phyloP scores from a whole-genome alignment of 371 early-diverging fungal species.

The Amoeboaphelidium protococcarum region DNA sequence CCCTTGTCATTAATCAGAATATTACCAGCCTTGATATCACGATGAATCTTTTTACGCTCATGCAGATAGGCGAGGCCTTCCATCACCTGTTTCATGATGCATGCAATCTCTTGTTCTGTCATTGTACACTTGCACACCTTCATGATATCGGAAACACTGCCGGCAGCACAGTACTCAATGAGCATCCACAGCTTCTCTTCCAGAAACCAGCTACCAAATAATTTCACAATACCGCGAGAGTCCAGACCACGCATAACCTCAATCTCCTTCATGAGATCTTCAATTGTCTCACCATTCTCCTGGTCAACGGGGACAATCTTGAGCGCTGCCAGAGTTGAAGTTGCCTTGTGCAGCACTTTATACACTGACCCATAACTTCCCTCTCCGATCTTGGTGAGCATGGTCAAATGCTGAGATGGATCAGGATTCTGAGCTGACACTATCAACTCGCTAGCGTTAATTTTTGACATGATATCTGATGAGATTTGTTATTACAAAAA shows the following conservation, averaged over 20 bases:
- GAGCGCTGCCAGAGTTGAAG: conserved; percentile 22
- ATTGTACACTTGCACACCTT: neutral
- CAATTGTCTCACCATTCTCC: too few relatives aligned
- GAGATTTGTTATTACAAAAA: too few relatives aligned
- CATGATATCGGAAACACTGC: conserved; percentile 1
- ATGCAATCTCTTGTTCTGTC: neutral
- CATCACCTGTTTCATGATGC: neutral
- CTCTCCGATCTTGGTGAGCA: too few relatives aligned
- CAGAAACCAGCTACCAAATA: neutral
- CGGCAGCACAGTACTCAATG: conserved; percentile 3
- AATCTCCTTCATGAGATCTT: conserved; percentile 20
- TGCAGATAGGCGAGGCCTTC: neutral
- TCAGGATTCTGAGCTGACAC: too few relatives aligned
- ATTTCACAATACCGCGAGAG: conserved; percentile 1
- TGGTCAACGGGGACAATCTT: conserved; percentile 25
- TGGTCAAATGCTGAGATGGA: too few relatives aligned
- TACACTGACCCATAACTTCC: conserved; percentile 43
- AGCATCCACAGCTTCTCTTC: conserved; percentile 1
- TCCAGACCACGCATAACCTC: conserved; percentile 12
- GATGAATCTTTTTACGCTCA: conserved; percentile 1
- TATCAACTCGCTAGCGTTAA: too few relatives aligned
- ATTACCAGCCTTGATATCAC: conserved; percentile 11
- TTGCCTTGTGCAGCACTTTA: conserved; percentile 25
- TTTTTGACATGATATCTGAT: too few relatives aligned
- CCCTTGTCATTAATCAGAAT: neutral